A percentile compares a stretch with the other conserved stretches of the same genome.
Conservation (phyloP, 805 yeast species). For the Candida khao-thaluensis region DNA sequence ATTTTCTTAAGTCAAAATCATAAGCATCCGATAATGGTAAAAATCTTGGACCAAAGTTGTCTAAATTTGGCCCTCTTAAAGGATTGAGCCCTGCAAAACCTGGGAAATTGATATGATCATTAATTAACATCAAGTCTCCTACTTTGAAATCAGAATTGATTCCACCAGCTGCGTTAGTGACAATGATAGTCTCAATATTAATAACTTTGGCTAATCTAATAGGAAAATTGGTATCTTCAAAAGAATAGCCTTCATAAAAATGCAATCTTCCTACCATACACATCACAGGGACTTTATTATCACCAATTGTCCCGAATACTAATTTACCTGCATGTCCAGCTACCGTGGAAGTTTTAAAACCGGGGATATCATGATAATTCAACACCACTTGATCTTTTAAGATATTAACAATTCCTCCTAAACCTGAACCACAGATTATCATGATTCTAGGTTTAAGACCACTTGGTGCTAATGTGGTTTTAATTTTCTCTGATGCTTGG, state of each 20-base stretch:
- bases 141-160: conserved; percentile 62
- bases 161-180: conserved; percentile 98
- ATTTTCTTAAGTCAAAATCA: conserved; percentile 65
- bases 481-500: conserved; percentile 10
- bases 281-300: conserved; percentile 70
- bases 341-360: conserved; percentile 79
- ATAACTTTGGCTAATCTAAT: conserved; percentile 68
- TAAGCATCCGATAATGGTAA: conserved; percentile 88
- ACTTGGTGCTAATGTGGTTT: neutral
- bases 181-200: conserved; percentile 63
- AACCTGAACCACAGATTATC: conserved; percentile 92
- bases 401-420: conserved; percentile 75
- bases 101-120: conserved; percentile 87
- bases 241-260: conserved; percentile 87
- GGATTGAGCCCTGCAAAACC: conserved; percentile 90
- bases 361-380: conserved; percentile 70
- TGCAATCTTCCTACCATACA: conserved; percentile 95
- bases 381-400: conserved; percentile 50
- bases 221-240: conserved; percentile 81
- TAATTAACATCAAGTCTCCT: conserved; percentile 89
- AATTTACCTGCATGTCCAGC: conserved; percentile 87
- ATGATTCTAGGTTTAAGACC: conserved; percentile 55
- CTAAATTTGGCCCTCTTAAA: conserved; percentile 81
- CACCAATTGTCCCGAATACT: conserved; percentile 73
- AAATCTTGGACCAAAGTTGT: conserved; percentile 80